phyloP scores from a whole-genome alignment of 2,329 filamentous ascomycete species.

The Aspergillus unguis region DNA sequence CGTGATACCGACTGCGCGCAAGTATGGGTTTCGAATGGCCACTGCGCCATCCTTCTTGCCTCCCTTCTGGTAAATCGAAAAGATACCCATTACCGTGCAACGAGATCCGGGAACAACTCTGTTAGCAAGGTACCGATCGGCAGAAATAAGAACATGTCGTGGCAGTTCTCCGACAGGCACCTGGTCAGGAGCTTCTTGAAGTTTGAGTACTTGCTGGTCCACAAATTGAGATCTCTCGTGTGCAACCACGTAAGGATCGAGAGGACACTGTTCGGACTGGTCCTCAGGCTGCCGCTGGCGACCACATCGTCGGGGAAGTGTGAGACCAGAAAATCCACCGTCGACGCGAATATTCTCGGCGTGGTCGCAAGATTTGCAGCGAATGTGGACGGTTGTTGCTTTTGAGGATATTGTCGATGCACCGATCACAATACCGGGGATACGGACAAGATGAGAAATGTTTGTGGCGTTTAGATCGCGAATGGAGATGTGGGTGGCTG shows the following conservation, averaged over 20 bases:
- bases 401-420: slow-evolving; percentile 96
- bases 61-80: slow-evolving; percentile 96
- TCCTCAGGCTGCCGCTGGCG: slow-evolving; percentile 58
- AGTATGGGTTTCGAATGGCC: slow-evolving; percentile 91
- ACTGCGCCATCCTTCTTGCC: slow-evolving; percentile 81
- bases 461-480: slow-evolving; percentile 89
- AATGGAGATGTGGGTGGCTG: slow-evolving; percentile 85
- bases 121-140: slow-evolving; percentile 94
- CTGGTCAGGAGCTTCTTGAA: slow-evolving; percentile 95
- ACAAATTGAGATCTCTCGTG: slow-evolving; percentile 94
- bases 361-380: slow-evolving; percentile 82
- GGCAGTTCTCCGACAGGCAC: slow-evolving; percentile 95
- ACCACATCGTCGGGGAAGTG: slow-evolving; percentile 75
- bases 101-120: slow-evolving; percentile 90
- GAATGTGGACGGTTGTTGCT: slow-evolving; percentile 78
- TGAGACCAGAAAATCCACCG: slow-evolving; percentile 83
- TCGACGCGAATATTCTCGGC: slow-evolving; percentile 67
- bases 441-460: slow-evolving; percentile 90
- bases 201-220: slow-evolving; percentile 95
- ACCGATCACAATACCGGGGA: slow-evolving; percentile 95
- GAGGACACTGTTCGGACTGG: slow-evolving; percentile 71
- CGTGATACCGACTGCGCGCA: slow-evolving; percentile 87
- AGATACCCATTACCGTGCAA: slow-evolving; percentile 94
- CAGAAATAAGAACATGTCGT: slow-evolving; percentile 89
- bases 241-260: slow-evolving; percentile 93